These are phyloP conservation scores for Styphnolobium japonicum DNA, from an alignment of 306 rosid genomes.

Conservation along the genomic window DNA sequence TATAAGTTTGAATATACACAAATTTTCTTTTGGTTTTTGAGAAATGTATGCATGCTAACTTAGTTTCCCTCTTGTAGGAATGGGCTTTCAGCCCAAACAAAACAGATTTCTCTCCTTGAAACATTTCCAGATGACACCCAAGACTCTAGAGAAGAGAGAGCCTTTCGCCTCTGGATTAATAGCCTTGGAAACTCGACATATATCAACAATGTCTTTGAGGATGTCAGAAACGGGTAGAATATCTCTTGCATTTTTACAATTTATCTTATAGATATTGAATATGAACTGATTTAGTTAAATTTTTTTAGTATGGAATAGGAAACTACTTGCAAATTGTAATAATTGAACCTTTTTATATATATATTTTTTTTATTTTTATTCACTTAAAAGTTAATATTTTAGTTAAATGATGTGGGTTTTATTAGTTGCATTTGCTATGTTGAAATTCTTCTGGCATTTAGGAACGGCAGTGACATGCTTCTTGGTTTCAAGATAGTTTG, in stretches of 20 bases:
- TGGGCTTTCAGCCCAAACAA: slow-evolving; percentile 79
- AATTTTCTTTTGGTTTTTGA: too few species aligned
- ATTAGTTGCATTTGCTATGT: neutral
- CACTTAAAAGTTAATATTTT: neutral
- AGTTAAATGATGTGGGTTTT: too few species aligned
- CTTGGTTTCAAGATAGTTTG: neutral
- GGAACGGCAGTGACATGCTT: neutral
- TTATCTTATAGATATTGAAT: neutral
- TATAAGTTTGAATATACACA: neutral
- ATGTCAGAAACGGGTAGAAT: slow-evolving; percentile 77
- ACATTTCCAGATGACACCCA: slow-evolving; percentile 67
- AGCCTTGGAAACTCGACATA: slow-evolving; percentile 75
- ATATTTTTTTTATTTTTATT: neutral
- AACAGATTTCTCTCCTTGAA: slow-evolving; percentile 77
- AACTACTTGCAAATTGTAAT: neutral
- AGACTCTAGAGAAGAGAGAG: slow-evolving; percentile 92
- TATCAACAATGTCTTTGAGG: slow-evolving; percentile 95
- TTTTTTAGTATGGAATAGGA: neutral
- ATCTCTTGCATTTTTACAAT: neutral
- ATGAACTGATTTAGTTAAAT: neutral
- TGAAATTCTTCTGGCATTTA: neutral
- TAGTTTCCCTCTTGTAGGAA: slow-evolving; percentile 48
- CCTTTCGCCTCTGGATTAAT: slow-evolving; percentile 93
- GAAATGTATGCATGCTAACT: slow-evolving; percentile 8
- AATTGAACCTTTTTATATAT: neutral